Evolutionary conservation across 345 rosid genomes (phyloP).

Genomic region (Syzygium grande): DNA sequence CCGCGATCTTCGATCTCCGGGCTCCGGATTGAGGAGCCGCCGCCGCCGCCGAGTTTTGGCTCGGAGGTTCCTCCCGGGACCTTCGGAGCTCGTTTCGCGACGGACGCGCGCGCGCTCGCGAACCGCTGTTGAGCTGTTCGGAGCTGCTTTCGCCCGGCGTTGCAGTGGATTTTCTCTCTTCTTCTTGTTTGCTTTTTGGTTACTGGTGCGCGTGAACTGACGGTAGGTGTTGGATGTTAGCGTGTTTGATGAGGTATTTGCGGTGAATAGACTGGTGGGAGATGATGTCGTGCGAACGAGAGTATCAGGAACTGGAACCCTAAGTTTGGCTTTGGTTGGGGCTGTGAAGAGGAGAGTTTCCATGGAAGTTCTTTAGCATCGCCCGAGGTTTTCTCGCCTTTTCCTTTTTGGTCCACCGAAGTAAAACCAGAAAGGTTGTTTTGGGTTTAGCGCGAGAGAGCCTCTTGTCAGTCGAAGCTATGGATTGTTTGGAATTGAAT

Average conservation of each 20-base stretch:
- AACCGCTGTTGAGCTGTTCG: not conserved
- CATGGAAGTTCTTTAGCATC: slow-evolving; percentile 34
- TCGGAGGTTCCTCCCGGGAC: not conserved
- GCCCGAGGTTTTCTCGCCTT: not conserved
- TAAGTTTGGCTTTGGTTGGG: not conserved
- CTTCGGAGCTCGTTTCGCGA: not conserved
- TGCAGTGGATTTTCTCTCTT: not conserved
- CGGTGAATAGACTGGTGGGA: not conserved
- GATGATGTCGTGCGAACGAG: not conserved
- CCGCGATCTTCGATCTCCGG: not conserved
- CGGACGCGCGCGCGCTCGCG: not conserved
- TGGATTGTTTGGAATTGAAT: slow-evolving; percentile 49
- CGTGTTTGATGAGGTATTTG: not conserved
- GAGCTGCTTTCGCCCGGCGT: not conserved
- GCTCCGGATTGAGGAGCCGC: not conserved
- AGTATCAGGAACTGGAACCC: not conserved
- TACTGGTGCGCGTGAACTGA: not conserved
- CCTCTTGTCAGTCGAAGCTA: slow-evolving; percentile 10
- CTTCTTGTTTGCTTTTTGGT: not conserved
- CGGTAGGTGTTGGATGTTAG: not conserved
- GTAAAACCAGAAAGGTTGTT: not conserved
- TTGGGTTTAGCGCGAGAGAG: not conserved
- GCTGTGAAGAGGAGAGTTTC: not conserved
- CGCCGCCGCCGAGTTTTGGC: not conserved
- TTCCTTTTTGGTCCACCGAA: no score